Evolutionary conservation across 352 stramenopile genomes (phyloP), one percentile per base, ranked within the genome.

Genomic region (Aphanomyces stellatus): DNA sequence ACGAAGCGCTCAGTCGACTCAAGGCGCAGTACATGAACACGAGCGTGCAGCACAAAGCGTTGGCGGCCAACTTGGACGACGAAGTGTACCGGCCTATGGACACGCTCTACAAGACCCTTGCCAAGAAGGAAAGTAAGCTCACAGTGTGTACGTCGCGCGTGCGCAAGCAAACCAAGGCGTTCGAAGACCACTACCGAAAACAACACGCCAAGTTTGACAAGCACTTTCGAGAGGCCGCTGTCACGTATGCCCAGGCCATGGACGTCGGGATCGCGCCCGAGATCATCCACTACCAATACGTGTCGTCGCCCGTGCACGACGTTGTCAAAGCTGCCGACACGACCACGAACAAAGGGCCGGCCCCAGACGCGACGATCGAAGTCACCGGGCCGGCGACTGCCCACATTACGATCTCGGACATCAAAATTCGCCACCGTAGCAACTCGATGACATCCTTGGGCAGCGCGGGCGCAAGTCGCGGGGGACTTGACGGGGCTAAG

Each of bases 11-110:
- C 37, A 74, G 72, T 3, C 80, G 74, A 55, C 70, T 94, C 53
- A 74, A 75, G 55, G 77, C 79, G 3, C 85, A 92, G 72, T 94
- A 92, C 57, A 57, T 88, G 42, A 92, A 94, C 71, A 88, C 82
- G 37, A 90, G 85, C 35, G 82, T 90, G 51, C 85, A 94, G 70
- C 85, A 94, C 68, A 75, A 79, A 22, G 67, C 77, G 10, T 71
- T 94, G 4, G 85, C 85, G 0, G 78, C 79, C 24, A 92, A 82
- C 35, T 70, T 94, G 1, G 80, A 90, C 40, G 85, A 92, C 62
- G 85, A 92, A 24, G 84, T 94, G 30, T 65, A 91, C 43, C 75
- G 70, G 4, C 85, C 85, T 15, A 88, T 94, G 46, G 76, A 91
- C 35, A 74, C 60, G 35, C 69, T 91, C 62, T 85, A 79, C 60